Evolutionary conservation across 306 rosid species (phyloP).

Genomic region (Sindora glabra): DNA sequence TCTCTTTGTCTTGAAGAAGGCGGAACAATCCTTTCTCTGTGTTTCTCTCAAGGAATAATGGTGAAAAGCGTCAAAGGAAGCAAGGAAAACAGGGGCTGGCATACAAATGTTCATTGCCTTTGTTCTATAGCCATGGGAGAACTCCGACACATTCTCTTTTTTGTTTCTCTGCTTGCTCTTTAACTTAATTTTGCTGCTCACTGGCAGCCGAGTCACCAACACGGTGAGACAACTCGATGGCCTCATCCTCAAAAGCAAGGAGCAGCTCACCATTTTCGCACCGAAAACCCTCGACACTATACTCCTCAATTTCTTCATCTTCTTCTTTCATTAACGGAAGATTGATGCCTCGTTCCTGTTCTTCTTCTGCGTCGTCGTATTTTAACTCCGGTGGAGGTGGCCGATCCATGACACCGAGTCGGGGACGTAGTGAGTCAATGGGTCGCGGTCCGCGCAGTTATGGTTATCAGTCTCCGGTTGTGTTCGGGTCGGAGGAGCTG

Average conservation of each 20-base stretch:
- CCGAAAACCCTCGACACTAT: conserved; percentile 74
- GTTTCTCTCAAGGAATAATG: conserved; percentile 10
- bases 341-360: conserved; percentile 72
- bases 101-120: conserved; percentile 44
- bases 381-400: conserved; percentile 59
- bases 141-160: conserved; percentile 65
- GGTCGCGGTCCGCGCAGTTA: conserved; percentile 32
- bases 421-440: conserved; percentile 60
- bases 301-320: conserved; percentile 68
- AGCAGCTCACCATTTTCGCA: conserved; percentile 92
- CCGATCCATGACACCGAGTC: conserved; percentile 82
- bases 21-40: conserved; percentile 48
- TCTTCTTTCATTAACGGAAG: conserved; percentile 65
- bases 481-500: conserved; percentile 61
- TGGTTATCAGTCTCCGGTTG: conserved; percentile 53
- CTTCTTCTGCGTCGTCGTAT: conserved; percentile 69
- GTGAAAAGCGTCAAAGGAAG: conserved; percentile 19
- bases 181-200: conserved; percentile 1
- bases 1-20: conserved; percentile 65
- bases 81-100: conserved; percentile 5
- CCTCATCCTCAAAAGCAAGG: conserved; percentile 84
- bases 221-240: conserved; percentile 57
- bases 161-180: neutral
- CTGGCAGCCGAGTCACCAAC: conserved; percentile 38
- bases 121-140: conserved; percentile 66